Percentiles rank a stretch among this genome's conserved stretches.
Conservation (phyloP, 164 flowering plant genomes). For the Dillenia suffruticosa region DNA sequence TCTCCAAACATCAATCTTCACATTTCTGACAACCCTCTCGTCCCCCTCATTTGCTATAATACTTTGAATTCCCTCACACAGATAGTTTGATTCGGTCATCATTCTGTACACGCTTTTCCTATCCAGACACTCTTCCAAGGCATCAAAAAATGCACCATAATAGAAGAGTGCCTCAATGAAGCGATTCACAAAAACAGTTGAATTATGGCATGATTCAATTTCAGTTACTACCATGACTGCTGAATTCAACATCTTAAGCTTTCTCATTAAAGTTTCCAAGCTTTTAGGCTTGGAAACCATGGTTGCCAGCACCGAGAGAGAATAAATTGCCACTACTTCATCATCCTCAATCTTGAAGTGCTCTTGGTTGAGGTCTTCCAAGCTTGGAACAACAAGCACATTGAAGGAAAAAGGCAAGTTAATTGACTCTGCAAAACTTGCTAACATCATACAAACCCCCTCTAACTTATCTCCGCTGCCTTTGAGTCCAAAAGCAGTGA, state of each 20-base stretch:
- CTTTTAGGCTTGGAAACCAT: slow-evolving; percentile 2
- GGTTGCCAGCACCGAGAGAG: background rate
- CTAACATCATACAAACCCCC: background rate
- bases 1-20: slow-evolving; percentile 11
- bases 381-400: slow-evolving; percentile 2
- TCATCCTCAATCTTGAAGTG: background rate
- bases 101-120: background rate
- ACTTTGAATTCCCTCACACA: slow-evolving; percentile 4
- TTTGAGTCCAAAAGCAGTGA: background rate
- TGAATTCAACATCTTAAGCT: slow-evolving; percentile 2
- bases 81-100: background rate
- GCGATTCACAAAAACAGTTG: slow-evolving; percentile 8
- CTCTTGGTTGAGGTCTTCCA: slow-evolving; percentile 4
- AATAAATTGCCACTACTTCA: slow-evolving; percentile 3
- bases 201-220: slow-evolving; percentile 7
- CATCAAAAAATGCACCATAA: slow-evolving; percentile 11
- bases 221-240: slow-evolving; percentile 9
- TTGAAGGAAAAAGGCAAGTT: slow-evolving; percentile 5
- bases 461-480: background rate
- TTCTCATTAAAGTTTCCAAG: slow-evolving; percentile 6
- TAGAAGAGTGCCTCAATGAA: slow-evolving; percentile 9
- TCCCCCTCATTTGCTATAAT: slow-evolving; percentile 10
- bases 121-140: slow-evolving; percentile 5
- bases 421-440: slow-evolving; percentile 7
- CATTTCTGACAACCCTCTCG: slow-evolving; percentile 6